Percentiles rank a stretch among this genome's conserved stretches.
phyloP scores from a whole-genome alignment of 495 filamentous ascomycete species.

The Geoglossum glabrum region DNA sequence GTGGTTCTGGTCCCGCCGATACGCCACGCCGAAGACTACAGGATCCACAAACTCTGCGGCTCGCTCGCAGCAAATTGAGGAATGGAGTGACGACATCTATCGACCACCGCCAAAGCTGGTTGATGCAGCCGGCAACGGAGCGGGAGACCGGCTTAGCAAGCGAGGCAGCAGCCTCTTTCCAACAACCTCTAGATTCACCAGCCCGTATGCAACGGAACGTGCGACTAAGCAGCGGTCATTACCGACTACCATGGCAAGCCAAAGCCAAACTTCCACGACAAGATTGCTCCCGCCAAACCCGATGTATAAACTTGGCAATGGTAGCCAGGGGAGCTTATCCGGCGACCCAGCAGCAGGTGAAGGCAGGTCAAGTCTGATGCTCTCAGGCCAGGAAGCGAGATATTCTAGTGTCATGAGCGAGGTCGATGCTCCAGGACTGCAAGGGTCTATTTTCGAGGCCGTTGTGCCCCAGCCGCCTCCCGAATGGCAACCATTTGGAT shows the following conservation, averaged over 20 bases:
- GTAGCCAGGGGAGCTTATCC: constrained; percentile 31
- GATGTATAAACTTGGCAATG: constrained; percentile 48
- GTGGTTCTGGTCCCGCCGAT: constrained; percentile 76
- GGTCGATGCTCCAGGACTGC: constrained; percentile 57
- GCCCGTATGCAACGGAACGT: constrained; percentile 60
- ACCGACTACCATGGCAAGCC: constrained; percentile 91
- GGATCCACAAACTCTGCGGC: constrained; percentile 48
- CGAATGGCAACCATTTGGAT: constrained; percentile 93
- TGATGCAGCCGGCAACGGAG: constrained; percentile 41
- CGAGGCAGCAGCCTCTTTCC: constrained; percentile 61
- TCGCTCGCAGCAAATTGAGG: constrained; percentile 85
- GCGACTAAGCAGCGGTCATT: constrained; percentile 28
- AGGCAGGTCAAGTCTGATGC: constrained; percentile 16
- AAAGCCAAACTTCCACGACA: constrained; percentile 71
- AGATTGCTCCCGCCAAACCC: constrained; percentile 45
- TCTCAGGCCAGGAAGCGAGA: constrained; percentile 22
- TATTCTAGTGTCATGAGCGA: constrained; percentile 38
- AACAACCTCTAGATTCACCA: constrained; percentile 84
- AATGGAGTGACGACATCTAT: constrained; percentile 97
- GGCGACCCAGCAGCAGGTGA: constrained; percentile 1
- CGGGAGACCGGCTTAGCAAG: constrained; percentile 43
- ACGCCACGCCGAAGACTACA: constrained; percentile 59
- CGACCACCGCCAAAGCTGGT: constrained; percentile 62
- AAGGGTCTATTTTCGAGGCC: constrained; percentile 83
- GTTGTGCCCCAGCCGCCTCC: constrained; percentile 96